Evolutionary conservation across 306 rosid species (phyloP).

Genomic region (Parietaria judaica): DNA sequence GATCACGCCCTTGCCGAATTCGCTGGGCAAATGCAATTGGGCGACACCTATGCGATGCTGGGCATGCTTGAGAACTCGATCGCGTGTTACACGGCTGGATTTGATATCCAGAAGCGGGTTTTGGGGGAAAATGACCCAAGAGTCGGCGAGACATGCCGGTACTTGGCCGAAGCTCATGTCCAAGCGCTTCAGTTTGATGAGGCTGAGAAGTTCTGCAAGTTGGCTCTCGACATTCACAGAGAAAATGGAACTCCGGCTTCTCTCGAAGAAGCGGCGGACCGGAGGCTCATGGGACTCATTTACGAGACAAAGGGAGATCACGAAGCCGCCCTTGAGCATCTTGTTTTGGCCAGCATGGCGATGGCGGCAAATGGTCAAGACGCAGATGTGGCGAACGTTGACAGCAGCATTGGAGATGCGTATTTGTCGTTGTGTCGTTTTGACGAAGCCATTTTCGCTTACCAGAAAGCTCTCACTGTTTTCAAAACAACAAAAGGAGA

Average conservation of each 20-base stretch:
- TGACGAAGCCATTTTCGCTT: slow-evolving; percentile 75
- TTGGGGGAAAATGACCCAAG: slow-evolving; percentile 77
- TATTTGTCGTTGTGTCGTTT: slow-evolving; percentile 69
- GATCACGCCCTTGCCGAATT: slow-evolving; percentile 78
- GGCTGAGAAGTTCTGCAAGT: slow-evolving; percentile 75
- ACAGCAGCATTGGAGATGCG: slow-evolving; percentile 86
- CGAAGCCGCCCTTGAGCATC: slow-evolving; percentile 86
- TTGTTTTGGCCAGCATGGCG: slow-evolving; percentile 82
- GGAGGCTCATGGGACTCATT: slow-evolving; percentile 95
- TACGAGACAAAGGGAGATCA: slow-evolving; percentile 84
- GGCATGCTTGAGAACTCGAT: slow-evolving; percentile 87
- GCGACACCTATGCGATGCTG: slow-evolving; percentile 80
- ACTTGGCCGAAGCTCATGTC: slow-evolving; percentile 87
- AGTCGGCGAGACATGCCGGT: slow-evolving; percentile 85
- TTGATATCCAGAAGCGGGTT: slow-evolving; percentile 65
- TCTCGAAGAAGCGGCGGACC: slow-evolving; percentile 86
- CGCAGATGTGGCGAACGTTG: slow-evolving; percentile 79
- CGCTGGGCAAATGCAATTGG: slow-evolving; percentile 89
- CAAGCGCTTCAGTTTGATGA: slow-evolving; percentile 79
- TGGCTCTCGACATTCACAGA: slow-evolving; percentile 78
- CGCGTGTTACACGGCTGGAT: slow-evolving; percentile 57
- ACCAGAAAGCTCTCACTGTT: slow-evolving; percentile 74
- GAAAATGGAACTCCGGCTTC: slow-evolving; percentile 55
- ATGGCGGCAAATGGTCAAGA: slow-evolving; percentile 86
- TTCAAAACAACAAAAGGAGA: slow-evolving; percentile 80